These are phyloP conservation scores for Aspergillus spinulosporus DNA, from an alignment of 2,329 filamentous ascomycete genomes.

Conservation along the genomic window DNA sequence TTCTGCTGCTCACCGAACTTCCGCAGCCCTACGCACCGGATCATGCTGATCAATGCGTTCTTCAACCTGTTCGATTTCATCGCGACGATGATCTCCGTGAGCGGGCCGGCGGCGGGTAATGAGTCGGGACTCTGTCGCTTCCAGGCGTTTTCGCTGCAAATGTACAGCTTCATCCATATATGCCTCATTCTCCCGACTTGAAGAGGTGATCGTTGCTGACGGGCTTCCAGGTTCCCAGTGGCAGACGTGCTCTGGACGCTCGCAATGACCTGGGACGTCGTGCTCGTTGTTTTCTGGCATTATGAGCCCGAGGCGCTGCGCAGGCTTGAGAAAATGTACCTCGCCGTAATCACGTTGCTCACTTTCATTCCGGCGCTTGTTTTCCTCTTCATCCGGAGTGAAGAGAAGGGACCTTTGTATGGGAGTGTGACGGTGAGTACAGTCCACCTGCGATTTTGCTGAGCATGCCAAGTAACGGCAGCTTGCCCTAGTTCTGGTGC, in stretches of 20 bases:
- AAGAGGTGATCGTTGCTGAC: constrained; percentile 22
- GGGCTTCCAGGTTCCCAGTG: constrained; percentile 36
- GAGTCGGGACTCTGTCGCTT: constrained; percentile 38
- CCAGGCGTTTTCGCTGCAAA: constrained; percentile 42
- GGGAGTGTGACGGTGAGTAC: constrained; percentile 37
- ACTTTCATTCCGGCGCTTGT: constrained; percentile 39
- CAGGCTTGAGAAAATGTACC: constrained; percentile 37
- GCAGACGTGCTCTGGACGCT: constrained; percentile 43
- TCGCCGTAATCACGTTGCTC: constrained; percentile 30
- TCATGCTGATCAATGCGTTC: constrained; percentile 43
- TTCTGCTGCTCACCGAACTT: constrained; percentile 36
- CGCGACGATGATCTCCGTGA: constrained; percentile 43
- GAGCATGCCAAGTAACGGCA: not conserved
- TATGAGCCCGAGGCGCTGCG: constrained; percentile 34
- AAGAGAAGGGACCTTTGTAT: constrained; percentile 38
- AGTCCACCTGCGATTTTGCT: too few relatives aligned
- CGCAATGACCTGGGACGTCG: constrained; percentile 41
- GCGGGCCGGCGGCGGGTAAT: constrained; percentile 37
- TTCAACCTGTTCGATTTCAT: constrained; percentile 42
- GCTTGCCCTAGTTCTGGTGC: constrained; percentile 36
- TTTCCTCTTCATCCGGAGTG: constrained; percentile 35
- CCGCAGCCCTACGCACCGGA: constrained; percentile 42
- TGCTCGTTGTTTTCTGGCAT: constrained; percentile 39
- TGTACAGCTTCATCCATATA: constrained; percentile 25
- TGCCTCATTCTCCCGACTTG: not conserved